A percentile compares a stretch with the other conserved stretches of the same genome.
Conservation (phyloP, 805 yeast genomes). For the Tetrapisispora namnaoensis region DNA sequence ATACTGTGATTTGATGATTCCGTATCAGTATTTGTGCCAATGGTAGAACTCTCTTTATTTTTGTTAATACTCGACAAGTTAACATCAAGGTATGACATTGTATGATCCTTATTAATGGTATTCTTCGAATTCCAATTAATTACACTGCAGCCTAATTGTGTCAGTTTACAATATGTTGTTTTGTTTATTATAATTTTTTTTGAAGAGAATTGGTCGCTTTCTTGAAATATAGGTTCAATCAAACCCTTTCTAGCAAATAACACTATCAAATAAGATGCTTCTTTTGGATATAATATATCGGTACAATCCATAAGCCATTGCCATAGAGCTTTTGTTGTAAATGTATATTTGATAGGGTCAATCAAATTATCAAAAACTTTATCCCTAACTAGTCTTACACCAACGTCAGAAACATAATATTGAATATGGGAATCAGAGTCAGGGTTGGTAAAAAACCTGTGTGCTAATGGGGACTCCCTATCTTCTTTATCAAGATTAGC, state of each 20-base stretch:
- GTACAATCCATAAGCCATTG: slow-evolving; percentile 93
- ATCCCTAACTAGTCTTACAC: slow-evolving; percentile 49
- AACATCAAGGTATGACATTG: background rate
- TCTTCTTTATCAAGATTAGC: slow-evolving; percentile 9
- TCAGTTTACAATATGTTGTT: slow-evolving; percentile 36
- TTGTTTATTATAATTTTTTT: slow-evolving; percentile 28
- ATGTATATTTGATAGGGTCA: slow-evolving; percentile 34
- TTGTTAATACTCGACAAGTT: background rate
- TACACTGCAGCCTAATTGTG: slow-evolving; percentile 34
- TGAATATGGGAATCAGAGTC: slow-evolving; percentile 76
- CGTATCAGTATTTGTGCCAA: slow-evolving; percentile 5
- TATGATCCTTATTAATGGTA: background rate
- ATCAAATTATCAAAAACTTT: slow-evolving; percentile 28
- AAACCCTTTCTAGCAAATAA: slow-evolving; percentile 40
- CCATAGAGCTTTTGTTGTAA: slow-evolving; percentile 66
- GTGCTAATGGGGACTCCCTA: slow-evolving; percentile 56
- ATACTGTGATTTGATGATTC: slow-evolving; percentile 10
- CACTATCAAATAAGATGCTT: slow-evolving; percentile 44
- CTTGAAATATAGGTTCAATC: slow-evolving; percentile 35
- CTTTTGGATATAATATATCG: slow-evolving; percentile 45
- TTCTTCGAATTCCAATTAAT: slow-evolving; percentile 21
- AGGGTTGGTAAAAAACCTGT: slow-evolving; percentile 76
- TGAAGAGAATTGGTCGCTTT: slow-evolving; percentile 29
- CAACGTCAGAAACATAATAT: slow-evolving; percentile 58
- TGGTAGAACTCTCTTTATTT: background rate